Conservation (phyloP, 257 asterid species). For the Coffea eugenioides region DNA sequence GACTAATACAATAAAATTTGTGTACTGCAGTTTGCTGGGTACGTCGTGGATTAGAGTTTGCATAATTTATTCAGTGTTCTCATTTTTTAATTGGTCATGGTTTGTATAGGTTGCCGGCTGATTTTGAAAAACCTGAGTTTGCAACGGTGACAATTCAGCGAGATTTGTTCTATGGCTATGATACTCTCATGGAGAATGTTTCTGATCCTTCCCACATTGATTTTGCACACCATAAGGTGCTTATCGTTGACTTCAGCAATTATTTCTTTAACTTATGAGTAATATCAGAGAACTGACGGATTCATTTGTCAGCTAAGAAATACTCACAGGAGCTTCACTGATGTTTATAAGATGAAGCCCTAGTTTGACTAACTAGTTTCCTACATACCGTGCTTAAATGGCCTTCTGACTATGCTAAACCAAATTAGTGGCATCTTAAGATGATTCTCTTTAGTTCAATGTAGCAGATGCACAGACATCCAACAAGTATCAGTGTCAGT, state of each 20-base stretch:
- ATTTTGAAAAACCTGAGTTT: slow-evolving; percentile 85
- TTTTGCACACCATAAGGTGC: slow-evolving; percentile 98
- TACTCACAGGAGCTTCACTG: background rate
- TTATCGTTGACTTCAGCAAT: background rate
- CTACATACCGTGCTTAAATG: background rate
- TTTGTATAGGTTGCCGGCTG: slow-evolving; percentile 84
- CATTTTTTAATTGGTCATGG: slow-evolving; percentile 18
- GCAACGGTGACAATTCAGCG: slow-evolving; percentile 94
- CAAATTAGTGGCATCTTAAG: background rate
- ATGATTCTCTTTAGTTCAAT: background rate
- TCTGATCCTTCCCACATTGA: slow-evolving; percentile 99
- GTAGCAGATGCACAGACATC: background rate
- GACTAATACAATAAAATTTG: background rate
- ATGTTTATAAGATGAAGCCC: background rate
- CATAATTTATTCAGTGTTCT: slow-evolving; percentile 3
- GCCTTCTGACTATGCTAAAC: background rate
- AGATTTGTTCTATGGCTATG: slow-evolving; percentile 89
- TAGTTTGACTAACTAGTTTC: background rate
- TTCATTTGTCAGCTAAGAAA: background rate
- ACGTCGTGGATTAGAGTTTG: background rate
- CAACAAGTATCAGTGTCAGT: background rate
- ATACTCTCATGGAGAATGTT: slow-evolving; percentile 98
- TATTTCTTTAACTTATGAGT: background rate
- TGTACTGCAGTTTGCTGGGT: background rate
- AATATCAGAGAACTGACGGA: background rate